Base-by-base conservation (phyloP, 768 basidiomycete genomes). In the Termitomyces heimii region DNA sequence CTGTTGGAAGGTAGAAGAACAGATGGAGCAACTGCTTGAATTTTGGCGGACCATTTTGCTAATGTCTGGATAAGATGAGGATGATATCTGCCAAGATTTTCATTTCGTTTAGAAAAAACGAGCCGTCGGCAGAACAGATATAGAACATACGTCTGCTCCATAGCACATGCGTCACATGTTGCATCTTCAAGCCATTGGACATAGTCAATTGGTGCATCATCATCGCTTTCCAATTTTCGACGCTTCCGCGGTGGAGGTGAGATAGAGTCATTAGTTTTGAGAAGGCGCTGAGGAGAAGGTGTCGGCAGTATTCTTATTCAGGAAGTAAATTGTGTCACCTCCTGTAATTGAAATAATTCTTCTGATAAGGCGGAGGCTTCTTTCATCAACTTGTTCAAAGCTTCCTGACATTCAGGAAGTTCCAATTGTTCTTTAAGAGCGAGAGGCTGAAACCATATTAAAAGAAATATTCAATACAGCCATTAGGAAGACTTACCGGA, bases 31-130 rank as follows among this genome's bases (percentile, higher is more conserved):
- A 97, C 94, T 1, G 95, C 91, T 65, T 94, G 91, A 39, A 98
- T 89, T 75, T 98, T 99, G 26, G 87, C 79, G 10, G 94, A 97
- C 97, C 97, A 99, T 71, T 98, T 98, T 39, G 81, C 76, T 26
- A 99, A 79, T 1, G 91, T 94, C 58, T 85, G 83, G 43, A 93
- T 68, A 13, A 89, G 77, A 59, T 88, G 77, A 2, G 86, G 81
- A 67, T 94, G 93, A 49, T 73, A 68, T 29, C 77, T 89, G 44
- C 60, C 54, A 56, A n/a, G 1, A 26, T 20, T 20, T 1, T 5
- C 10, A n/a, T 22, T 29, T 2, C n/a, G n/a, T n/a, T n/a, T n/a
- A n/a, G 5, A 20, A 31, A 39, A n/a, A 14, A 7, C 5, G 22
- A 28, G 37, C 46, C 13, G 20, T 7, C 20, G n/a, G 20, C 28